Conservation (phyloP, 2,329 filamentous ascomycete genomes). For the Beauveria scarabaeidicola region DNA sequence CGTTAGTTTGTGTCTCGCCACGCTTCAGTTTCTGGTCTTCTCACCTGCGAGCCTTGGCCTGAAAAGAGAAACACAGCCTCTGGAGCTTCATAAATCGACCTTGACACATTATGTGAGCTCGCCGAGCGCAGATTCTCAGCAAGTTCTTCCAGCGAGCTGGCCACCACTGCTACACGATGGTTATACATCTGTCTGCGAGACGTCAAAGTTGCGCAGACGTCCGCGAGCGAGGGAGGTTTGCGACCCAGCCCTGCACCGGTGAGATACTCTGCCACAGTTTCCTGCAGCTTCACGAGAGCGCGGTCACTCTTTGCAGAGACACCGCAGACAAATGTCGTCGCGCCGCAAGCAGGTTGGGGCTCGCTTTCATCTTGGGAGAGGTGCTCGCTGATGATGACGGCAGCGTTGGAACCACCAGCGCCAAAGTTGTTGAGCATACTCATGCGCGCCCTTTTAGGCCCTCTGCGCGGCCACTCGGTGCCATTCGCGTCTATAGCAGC, state of each 20-base stretch:
- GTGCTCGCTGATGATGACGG: slow-evolving; percentile 17
- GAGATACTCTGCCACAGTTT: neutral
- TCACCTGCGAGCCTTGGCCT: neutral
- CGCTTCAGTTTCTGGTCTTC: neutral
- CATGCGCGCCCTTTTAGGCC: slow-evolving; percentile 15
- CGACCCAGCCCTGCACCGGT: neutral
- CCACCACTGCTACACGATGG: neutral
- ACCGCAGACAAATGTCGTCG: neutral
- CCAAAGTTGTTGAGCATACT: slow-evolving; percentile 27
- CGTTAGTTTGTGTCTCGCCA: neutral
- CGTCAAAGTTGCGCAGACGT: neutral
- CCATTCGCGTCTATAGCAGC: neutral
- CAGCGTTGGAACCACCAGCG: slow-evolving; percentile 21
- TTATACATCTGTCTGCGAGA: neutral
- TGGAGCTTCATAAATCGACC: neutral
- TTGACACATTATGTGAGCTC: neutral
- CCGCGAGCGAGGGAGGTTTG: neutral
- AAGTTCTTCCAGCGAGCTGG: neutral
- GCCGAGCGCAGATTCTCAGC: neutral
- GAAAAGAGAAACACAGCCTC: neutral
- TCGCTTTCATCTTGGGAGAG: neutral
- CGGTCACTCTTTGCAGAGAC: neutral
- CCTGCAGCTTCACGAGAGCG: neutral
- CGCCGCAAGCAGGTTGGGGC: neutral
- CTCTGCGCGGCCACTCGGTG: neutral